phyloP scores from a whole-genome alignment of 306 rosid species.

The Acacia acuminata region DNA sequence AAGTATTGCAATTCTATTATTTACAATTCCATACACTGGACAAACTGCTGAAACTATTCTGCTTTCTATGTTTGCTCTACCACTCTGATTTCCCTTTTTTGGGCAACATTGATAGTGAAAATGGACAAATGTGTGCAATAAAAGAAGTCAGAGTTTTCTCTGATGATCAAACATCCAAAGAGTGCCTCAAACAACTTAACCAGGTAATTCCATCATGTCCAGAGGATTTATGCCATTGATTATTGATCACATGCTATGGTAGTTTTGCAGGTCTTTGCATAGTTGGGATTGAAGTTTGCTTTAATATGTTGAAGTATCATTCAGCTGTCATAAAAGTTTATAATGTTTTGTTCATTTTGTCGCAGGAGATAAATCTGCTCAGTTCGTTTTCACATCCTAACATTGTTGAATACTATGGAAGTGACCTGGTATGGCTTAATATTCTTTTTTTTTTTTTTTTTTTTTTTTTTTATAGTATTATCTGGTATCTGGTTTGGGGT shows the following conservation, averaged over 20 bases:
- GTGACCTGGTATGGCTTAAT: constrained; percentile 76
- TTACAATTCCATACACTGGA: constrained; percentile 16
- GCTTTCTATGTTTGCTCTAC: constrained; percentile 22
- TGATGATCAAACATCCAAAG: constrained; percentile 83
- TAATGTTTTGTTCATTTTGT: constrained; percentile 30
- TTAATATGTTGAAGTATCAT: constrained; percentile 3
- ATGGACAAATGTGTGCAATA: constrained; percentile 99
- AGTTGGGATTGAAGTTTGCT: constrained; percentile 27
- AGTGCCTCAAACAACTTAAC: constrained; percentile 92
- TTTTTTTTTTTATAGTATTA: not conserved
- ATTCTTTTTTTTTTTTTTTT: not conserved
- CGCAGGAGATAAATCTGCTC: constrained; percentile 93
- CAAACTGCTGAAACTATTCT: constrained; percentile 24
- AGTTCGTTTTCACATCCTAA: constrained; percentile 85
- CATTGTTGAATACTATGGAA: constrained; percentile 90
- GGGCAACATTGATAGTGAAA: constrained; percentile 58
- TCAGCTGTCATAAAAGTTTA: constrained; percentile 18
- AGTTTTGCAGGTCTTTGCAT: constrained; percentile 20
- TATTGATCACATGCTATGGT: not conserved
- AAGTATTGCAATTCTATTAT: constrained; percentile 6
- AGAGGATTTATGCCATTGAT: constrained; percentile 9
- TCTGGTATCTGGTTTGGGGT: too few relatives aligned
- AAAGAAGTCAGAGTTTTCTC: constrained; percentile 86
- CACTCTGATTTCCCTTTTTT: constrained; percentile 25
- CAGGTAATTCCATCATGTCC: constrained; percentile 56